phyloP scores from a whole-genome alignment of 805 yeast species.

The Blastobotrys attinorum region DNA sequence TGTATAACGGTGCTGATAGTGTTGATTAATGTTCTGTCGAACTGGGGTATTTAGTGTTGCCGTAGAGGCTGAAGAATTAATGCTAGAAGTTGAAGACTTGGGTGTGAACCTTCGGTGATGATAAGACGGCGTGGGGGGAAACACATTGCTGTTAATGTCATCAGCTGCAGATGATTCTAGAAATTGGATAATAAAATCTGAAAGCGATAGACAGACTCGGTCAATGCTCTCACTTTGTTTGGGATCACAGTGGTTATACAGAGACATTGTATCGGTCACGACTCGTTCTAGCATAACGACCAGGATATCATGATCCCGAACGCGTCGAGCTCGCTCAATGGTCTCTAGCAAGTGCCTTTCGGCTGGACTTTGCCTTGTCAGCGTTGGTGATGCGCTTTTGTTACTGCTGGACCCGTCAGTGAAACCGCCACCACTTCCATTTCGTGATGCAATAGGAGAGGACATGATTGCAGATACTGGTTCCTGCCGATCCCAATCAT shows the following conservation, averaged over 20 bases:
- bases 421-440: neutral
- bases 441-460: neutral
- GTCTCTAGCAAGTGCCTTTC: conserved; percentile 19
- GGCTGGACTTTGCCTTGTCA: conserved; percentile 17
- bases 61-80: too few species aligned
- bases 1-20: neutral
- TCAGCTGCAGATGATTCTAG: too few species aligned
- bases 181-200: conserved; percentile 11
- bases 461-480: neutral
- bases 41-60: too few species aligned
- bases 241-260: conserved; percentile 7
- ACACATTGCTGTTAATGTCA: too few species aligned
- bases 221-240: conserved; percentile 11
- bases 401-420: too few species aligned
- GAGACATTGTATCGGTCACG: conserved; percentile 15
- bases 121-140: too few species aligned
- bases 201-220: conserved; percentile 15
- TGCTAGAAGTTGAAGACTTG: neutral
- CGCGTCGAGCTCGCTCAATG: conserved; percentile 13
- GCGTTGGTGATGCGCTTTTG: neutral
- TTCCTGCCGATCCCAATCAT: neutral
- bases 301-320: conserved; percentile 13
- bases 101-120: neutral
- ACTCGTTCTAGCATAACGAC: conserved; percentile 20
- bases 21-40: neutral